A percentile compares a stretch with the other conserved stretches of the same genome.
These are phyloP conservation scores for Boletus insuetus DNA, from an alignment of 768 basidiomycete genomes.

Conservation along the genomic window DNA sequence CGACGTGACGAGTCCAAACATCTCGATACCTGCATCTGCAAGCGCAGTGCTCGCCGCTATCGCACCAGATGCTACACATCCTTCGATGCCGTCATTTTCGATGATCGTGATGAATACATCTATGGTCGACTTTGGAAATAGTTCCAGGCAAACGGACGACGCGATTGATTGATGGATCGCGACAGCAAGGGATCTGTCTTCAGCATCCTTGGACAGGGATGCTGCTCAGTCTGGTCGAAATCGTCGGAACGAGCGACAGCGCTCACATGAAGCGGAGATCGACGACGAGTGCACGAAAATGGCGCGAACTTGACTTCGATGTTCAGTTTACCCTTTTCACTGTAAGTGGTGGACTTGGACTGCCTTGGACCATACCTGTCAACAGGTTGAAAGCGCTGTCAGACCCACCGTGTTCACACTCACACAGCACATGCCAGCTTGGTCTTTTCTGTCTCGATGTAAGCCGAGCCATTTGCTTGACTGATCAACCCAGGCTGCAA, in stretches of 20 bases:
- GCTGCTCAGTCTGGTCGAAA: conserved; percentile 2
- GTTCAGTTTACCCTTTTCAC: conserved; percentile 83
- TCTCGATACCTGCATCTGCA: conserved; percentile 90
- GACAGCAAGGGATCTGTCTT: conserved; percentile 81
- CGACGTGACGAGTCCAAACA: conserved; percentile 84
- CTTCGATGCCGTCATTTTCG: conserved; percentile 90
- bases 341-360: conserved; percentile 76
- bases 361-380: conserved; percentile 81
- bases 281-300: conserved; percentile 76
- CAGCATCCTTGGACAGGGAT: conserved; percentile 71
- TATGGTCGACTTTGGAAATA: conserved; percentile 91
- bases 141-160: conserved; percentile 81
- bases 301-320: conserved; percentile 98
- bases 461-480: conserved; percentile 96
- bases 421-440: conserved; percentile 98
- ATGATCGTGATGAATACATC: conserved; percentile 90
- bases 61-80: conserved; percentile 81
- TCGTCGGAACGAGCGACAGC: not conserved
- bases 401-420: conserved; percentile 30
- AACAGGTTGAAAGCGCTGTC: conserved; percentile 3
- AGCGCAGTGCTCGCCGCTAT: conserved; percentile 89
- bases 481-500: conserved; percentile 85
- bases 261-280: conserved; percentile 84
- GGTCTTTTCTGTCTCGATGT: conserved; percentile 87
- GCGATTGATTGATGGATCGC: conserved; percentile 83